Conservation (phyloP, 306 rosid species). For the Ziziphus jujuba region DNA sequence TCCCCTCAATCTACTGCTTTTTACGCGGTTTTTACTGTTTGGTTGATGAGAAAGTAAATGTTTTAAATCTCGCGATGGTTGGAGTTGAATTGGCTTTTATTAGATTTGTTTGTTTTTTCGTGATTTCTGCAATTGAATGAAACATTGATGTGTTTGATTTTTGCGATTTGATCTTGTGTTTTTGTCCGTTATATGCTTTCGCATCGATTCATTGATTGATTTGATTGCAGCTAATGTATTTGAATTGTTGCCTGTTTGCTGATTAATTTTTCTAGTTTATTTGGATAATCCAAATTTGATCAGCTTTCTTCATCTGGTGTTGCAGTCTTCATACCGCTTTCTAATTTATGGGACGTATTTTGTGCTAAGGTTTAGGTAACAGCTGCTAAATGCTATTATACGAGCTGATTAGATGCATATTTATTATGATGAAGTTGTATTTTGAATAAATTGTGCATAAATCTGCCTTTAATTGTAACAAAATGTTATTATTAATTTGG, state of each 20-base stretch:
- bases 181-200: background rate
- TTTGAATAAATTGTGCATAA: no score
- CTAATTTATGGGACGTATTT: no score
- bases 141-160: conserved; percentile 5
- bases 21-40: background rate
- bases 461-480: no score
- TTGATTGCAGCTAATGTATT: background rate
- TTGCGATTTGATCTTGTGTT: conserved; percentile 18
- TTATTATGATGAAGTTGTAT: background rate
- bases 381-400: background rate
- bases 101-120: background rate
- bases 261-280: conserved; percentile 6
- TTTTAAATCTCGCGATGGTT: conserved; percentile 4
- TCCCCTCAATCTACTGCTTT: background rate
- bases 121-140: conserved; percentile 11
- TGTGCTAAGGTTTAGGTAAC: no score
- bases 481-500: no score
- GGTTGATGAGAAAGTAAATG: conserved; percentile 5
- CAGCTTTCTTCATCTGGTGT: background rate
- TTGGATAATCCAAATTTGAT: background rate
- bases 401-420: conserved; percentile 6
- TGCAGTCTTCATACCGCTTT: no score
- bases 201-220: background rate
- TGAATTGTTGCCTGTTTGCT: conserved; percentile 8
- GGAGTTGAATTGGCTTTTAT: conserved; percentile 13